Conservation (phyloP, 2,329 filamentous ascomycete genomes). For the Didymella lethalis region DNA sequence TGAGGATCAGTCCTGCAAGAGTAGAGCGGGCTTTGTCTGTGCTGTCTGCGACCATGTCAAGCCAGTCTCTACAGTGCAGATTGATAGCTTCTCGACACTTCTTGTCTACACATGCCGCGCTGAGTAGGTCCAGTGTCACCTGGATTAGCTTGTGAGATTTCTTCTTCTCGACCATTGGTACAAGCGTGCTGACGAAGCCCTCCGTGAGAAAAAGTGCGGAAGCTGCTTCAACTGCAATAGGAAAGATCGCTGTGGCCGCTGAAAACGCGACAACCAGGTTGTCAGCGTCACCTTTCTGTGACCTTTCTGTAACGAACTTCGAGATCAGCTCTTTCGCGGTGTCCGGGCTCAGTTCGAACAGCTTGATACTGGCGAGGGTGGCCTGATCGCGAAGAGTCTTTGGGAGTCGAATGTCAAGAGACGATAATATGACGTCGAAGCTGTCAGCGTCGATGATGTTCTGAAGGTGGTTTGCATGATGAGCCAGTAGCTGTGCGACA, state of each 20-base stretch:
- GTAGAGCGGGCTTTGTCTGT: slow-evolving; percentile 64
- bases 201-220: slow-evolving; percentile 85
- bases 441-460: slow-evolving; percentile 74
- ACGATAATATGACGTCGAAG: slow-evolving; percentile 84
- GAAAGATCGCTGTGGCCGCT: slow-evolving; percentile 87
- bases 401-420: slow-evolving; percentile 83
- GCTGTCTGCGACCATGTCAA: slow-evolving; percentile 80
- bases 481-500: slow-evolving; percentile 65
- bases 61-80: slow-evolving; percentile 85
- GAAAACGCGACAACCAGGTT: slow-evolving; percentile 93
- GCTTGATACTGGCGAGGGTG: slow-evolving; percentile 80
- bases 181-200: slow-evolving; percentile 80
- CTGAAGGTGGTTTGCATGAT: slow-evolving; percentile 63
- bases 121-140: slow-evolving; percentile 86
- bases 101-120: slow-evolving; percentile 86
- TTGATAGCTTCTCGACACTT: slow-evolving; percentile 82
- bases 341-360: slow-evolving; percentile 78
- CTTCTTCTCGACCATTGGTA: slow-evolving; percentile 78
- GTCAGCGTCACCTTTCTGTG: slow-evolving; percentile 80
- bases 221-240: slow-evolving; percentile 78
- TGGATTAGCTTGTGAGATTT: slow-evolving; percentile 88
- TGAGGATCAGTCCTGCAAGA: slow-evolving; percentile 63
- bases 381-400: slow-evolving; percentile 80
- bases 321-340: slow-evolving; percentile 74
- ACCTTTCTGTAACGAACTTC: slow-evolving; percentile 75